Evolutionary conservation across 306 rosid species (phyloP).

Genomic region (Trichosanthes cucumerina): DNA sequence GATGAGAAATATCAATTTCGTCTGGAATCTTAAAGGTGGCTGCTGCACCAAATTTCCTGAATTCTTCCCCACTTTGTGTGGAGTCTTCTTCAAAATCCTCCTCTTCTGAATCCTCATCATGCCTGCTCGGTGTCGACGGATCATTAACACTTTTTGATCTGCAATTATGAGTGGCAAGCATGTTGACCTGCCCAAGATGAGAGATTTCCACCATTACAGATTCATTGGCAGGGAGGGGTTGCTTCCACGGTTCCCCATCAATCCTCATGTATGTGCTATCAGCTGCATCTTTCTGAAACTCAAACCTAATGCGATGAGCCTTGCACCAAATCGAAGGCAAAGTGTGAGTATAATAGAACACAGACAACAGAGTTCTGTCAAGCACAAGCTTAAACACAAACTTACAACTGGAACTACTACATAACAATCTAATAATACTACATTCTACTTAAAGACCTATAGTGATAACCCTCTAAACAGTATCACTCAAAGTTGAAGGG

Average conservation of each 20-base stretch:
- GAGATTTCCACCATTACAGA: slow-evolving; percentile 82
- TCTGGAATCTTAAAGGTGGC: slow-evolving; percentile 75
- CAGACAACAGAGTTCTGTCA: not conserved
- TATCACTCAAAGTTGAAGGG: not conserved
- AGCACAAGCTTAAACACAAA: not conserved
- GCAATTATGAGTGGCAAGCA: slow-evolving; percentile 57
- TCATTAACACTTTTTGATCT: slow-evolving; percentile 44
- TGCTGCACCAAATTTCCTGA: slow-evolving; percentile 89
- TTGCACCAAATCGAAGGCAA: slow-evolving; percentile 16
- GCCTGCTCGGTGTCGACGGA: slow-evolving; percentile 25
- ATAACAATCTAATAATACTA: not conserved
- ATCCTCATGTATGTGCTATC: slow-evolving; percentile 85
- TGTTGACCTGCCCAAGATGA: slow-evolving; percentile 84
- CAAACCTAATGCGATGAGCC: slow-evolving; percentile 72
- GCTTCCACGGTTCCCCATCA: slow-evolving; percentile 98
- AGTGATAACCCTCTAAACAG: not conserved
- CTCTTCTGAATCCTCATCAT: slow-evolving; percentile 36
- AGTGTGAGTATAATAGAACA: not conserved
- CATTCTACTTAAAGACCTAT: not conserved
- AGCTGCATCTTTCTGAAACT: slow-evolving; percentile 60
- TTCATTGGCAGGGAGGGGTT: slow-evolving; percentile 76
- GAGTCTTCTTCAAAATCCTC: slow-evolving; percentile 41
- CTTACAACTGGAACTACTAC: not conserved
- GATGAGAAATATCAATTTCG: slow-evolving; percentile 48
- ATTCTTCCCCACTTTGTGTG: slow-evolving; percentile 35